Conservation (phyloP, 345 rosid species). For the Trapa bicornis region DNA sequence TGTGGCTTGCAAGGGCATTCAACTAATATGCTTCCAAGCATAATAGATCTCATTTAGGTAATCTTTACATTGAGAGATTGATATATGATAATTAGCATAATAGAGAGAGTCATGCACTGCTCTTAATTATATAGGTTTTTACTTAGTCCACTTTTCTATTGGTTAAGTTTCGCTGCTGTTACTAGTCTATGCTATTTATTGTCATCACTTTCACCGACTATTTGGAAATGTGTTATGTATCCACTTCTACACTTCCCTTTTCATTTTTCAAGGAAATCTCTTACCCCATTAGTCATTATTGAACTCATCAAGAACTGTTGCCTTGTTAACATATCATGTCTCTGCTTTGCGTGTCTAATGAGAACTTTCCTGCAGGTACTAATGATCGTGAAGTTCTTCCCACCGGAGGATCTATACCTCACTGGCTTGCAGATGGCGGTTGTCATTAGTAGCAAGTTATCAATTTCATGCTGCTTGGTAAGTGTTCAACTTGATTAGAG, state of each 20-base stretch:
- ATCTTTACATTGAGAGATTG: too few relatives aligned
- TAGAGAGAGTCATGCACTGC: too few relatives aligned
- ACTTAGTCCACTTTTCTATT: too few relatives aligned
- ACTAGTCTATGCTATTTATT: background rate
- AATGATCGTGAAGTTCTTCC: background rate
- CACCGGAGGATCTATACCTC: background rate
- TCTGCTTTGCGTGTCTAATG: background rate
- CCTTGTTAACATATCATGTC: background rate
- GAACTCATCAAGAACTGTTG: background rate
- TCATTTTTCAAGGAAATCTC: background rate
- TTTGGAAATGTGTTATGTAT: background rate
- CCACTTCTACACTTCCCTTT: background rate
- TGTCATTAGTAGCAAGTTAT: slow-evolving; percentile 10
- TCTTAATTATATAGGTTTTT: too few relatives aligned
- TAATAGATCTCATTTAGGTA: too few relatives aligned
- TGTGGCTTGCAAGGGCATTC: background rate
- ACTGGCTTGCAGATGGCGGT: background rate
- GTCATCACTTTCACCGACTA: background rate
- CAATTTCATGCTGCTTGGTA: slow-evolving; percentile 35
- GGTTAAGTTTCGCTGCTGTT: background rate
- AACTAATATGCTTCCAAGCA: too few relatives aligned
- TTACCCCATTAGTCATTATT: background rate
- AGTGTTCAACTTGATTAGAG: slow-evolving; percentile 26
- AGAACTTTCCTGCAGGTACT: background rate
- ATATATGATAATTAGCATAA: too few relatives aligned